A percentile compares a stretch with the other conserved stretches of the same genome.
Evolutionary conservation across 2,329 filamentous ascomycete species (phyloP).

Genomic region (Fusarium compactum): DNA sequence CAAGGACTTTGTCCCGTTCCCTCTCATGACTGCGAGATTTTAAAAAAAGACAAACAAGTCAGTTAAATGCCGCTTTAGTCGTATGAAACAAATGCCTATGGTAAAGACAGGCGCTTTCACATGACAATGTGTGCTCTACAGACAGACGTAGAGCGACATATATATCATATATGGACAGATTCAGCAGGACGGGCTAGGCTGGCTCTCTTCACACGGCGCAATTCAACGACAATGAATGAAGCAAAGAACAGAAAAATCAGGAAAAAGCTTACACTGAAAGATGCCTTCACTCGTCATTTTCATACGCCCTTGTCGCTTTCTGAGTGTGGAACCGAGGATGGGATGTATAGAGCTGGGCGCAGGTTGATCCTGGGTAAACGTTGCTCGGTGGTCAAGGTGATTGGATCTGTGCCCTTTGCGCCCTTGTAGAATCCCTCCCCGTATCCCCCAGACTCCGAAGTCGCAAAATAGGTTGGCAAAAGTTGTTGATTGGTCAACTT

Average conservation of each 20-base stretch:
- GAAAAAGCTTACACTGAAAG: constrained; percentile 43
- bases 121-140: constrained; percentile 17
- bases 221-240: constrained; percentile 28
- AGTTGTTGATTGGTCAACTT: not conserved
- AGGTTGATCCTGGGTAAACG: constrained; percentile 38
- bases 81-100: constrained; percentile 7
- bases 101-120: constrained; percentile 20
- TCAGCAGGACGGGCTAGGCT: constrained; percentile 16
- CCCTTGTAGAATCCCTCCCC: constrained; percentile 18
- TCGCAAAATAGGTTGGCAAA: constrained; percentile 10
- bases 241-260: constrained; percentile 21
- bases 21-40: constrained; percentile 70
- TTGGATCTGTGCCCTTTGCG: constrained; percentile 37
- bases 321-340: constrained; percentile 42
- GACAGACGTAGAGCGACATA: constrained; percentile 15
- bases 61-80: constrained; percentile 59
- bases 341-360: constrained; percentile 41
- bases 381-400: constrained; percentile 36
- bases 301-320: constrained; percentile 42
- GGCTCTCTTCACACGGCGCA: constrained; percentile 21
- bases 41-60: constrained; percentile 54
- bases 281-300: constrained; percentile 48
- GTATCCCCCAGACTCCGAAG: constrained; percentile 37
- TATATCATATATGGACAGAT: constrained; percentile 28
- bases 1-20: constrained; percentile 56